A percentile compares a stretch with the other conserved stretches of the same genome.
Conservation (phyloP, 768 basidiomycete species). For the Tephrocybe sp. region DNA sequence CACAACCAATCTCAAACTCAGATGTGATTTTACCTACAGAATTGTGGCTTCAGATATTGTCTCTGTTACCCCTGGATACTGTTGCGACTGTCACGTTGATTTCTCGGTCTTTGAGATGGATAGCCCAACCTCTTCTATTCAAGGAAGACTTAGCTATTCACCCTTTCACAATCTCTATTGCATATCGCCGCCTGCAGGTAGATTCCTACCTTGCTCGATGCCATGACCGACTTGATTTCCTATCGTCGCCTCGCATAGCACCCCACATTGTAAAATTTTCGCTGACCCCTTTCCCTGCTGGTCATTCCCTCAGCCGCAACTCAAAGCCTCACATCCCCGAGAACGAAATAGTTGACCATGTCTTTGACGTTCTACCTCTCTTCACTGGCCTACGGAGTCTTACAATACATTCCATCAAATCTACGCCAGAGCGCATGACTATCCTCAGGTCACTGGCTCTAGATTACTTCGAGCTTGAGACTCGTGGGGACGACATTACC, state of each 20-base stretch:
- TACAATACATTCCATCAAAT: slow-evolving; percentile 14
- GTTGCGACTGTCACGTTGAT: slow-evolving; percentile 13
- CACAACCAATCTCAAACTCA: neutral
- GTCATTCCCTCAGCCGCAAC: slow-evolving; percentile 16
- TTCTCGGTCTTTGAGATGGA: slow-evolving; percentile 15
- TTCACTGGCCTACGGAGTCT: slow-evolving; percentile 17
- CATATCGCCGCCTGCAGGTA: slow-evolving; percentile 17
- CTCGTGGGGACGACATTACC: slow-evolving; percentile 11
- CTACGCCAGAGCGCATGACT: slow-evolving; percentile 8
- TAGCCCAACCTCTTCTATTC: slow-evolving; percentile 18
- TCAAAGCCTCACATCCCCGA: slow-evolving; percentile 15
- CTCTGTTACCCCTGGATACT: slow-evolving; percentile 1
- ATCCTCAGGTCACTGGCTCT: slow-evolving; percentile 8
- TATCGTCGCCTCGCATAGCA: slow-evolving; percentile 12
- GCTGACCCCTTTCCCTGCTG: slow-evolving; percentile 17
- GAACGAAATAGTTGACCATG: slow-evolving; percentile 9
- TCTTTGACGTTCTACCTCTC: slow-evolving; percentile 10
- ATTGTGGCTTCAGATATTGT: slow-evolving; percentile 21
- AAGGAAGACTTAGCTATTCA: slow-evolving; percentile 13
- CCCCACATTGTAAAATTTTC: slow-evolving; percentile 14
- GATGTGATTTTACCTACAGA: slow-evolving; percentile 18
- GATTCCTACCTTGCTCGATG: slow-evolving; percentile 14
- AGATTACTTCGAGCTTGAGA: slow-evolving; percentile 18
- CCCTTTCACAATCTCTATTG: slow-evolving; percentile 20
- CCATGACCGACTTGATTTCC: slow-evolving; percentile 14